phyloP scores from a whole-genome alignment of 352 stramenopile species.

The Phytophthora sojae region DNA sequence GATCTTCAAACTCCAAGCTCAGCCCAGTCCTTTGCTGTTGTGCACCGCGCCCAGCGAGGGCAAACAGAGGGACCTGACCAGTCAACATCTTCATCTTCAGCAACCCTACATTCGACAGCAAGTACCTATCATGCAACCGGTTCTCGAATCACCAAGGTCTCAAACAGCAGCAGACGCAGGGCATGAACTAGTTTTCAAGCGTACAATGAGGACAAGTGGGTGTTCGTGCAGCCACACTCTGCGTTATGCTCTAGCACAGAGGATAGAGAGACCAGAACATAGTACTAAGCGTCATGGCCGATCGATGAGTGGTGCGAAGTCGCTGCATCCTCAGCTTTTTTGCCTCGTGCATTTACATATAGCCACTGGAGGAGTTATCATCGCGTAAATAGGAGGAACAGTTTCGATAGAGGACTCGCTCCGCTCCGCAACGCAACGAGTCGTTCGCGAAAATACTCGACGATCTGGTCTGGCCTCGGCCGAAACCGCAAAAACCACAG shows the following conservation, averaged over 20 bases:
- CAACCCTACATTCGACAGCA: too few relatives aligned
- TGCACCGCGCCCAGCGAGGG: conserved; percentile 36
- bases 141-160: conserved; percentile 92
- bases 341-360: neutral
- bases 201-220: too few relatives aligned
- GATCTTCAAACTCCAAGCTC: too few relatives aligned
- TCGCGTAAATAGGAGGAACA: neutral
- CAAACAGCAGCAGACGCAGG: conserved; percentile 64
- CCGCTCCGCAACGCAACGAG: too few relatives aligned
- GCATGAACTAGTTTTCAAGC: conserved; percentile 46
- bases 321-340: neutral
- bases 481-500: neutral
- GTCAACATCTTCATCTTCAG: neutral
- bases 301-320: neutral
- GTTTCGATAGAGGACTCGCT: neutral
- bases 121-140: conserved; percentile 63
- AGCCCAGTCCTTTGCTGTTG: conserved; percentile 27
- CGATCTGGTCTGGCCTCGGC: neutral
- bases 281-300: too few relatives aligned
- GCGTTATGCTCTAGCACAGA: too few relatives aligned
- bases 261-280: too few relatives aligned
- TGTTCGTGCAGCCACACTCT: too few relatives aligned
- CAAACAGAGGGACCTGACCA: neutral
- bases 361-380: too few relatives aligned
- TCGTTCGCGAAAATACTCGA: neutral